A percentile compares a stretch with the other conserved stretches of the same genome.
Evolutionary conservation across 1,139 yeast genomes (phyloP).

Genomic region (Suhomyces choctaworum): DNA sequence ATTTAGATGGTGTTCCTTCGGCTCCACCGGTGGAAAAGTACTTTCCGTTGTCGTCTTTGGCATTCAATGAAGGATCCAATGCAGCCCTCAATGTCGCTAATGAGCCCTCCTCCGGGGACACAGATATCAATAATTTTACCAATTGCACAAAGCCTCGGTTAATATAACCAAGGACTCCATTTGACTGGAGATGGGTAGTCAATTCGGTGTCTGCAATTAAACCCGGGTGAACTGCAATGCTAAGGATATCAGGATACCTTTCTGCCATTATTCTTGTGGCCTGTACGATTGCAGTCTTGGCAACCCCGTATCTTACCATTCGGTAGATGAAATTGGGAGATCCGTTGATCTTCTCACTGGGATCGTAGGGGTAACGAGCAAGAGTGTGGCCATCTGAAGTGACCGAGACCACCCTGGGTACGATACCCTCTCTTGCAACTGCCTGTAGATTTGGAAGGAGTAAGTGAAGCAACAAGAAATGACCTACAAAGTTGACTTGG

Average conservation of each 20-base stretch:
- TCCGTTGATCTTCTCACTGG: slow-evolving; percentile 25
- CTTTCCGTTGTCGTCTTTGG: slow-evolving; percentile 32
- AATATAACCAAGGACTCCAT: slow-evolving; percentile 28
- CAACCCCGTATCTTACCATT: slow-evolving; percentile 39
- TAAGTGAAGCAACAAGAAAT: slow-evolving; percentile 33
- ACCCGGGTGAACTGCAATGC: slow-evolving; percentile 44
- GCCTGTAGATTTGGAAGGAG: slow-evolving; percentile 31
- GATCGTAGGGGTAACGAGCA: slow-evolving; percentile 25
- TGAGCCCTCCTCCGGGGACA: slow-evolving; percentile 38
- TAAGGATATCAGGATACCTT: slow-evolving; percentile 33
- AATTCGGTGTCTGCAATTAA: slow-evolving; percentile 36
- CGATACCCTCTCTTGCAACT: slow-evolving; percentile 18
- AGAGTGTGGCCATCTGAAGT: slow-evolving; percentile 38
- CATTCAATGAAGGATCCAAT: slow-evolving; percentile 28
- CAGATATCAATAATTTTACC: slow-evolving; percentile 23
- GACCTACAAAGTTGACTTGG: slow-evolving; percentile 42
- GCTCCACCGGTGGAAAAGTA: no score
- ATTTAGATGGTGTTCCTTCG: no score
- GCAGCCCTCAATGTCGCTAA: slow-evolving; percentile 38
- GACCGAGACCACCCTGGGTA: slow-evolving; percentile 36
- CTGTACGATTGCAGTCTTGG: slow-evolving; percentile 39
- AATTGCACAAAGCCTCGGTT: slow-evolving; percentile 19
- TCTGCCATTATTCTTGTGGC: slow-evolving; percentile 28
- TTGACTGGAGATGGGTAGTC: slow-evolving; percentile 32
- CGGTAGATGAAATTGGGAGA: slow-evolving; percentile 28